Conservation (phyloP, 768 basidiomycete genomes). For the Lenzites betulinus region DNA sequence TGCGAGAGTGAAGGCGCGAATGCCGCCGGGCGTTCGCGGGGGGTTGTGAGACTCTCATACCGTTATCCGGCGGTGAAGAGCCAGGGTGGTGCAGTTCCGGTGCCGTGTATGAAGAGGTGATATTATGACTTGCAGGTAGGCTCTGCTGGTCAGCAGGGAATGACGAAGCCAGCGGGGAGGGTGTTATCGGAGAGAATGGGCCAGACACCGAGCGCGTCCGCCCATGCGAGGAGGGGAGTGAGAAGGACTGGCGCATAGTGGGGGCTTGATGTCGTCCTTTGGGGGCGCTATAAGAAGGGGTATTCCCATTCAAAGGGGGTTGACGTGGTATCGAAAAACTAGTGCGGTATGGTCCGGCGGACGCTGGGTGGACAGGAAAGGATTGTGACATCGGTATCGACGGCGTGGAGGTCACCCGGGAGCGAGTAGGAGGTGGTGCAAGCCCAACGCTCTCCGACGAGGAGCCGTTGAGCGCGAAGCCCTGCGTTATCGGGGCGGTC, state of each 20-base stretch:
- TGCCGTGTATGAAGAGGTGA: conserved; percentile 21
- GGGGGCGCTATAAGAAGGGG: neutral
- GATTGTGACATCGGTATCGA: conserved; percentile 27
- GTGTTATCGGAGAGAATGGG: conserved; percentile 49
- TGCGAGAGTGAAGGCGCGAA: conserved; percentile 82
- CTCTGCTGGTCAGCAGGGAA: conserved; percentile 35
- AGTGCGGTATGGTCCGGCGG: conserved; percentile 34
- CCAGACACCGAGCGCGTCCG: conserved; percentile 54
- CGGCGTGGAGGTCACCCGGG: conserved; percentile 30
- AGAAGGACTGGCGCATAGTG: conserved; percentile 33
- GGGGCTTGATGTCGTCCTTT: conserved; percentile 27
- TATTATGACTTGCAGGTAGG: conserved; percentile 10
- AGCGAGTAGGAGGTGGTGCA: conserved; percentile 7
- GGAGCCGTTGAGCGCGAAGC: conserved; percentile 16
- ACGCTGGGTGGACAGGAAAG: conserved; percentile 26
- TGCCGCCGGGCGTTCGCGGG: conserved; percentile 47
- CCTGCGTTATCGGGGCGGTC: conserved; percentile 12
- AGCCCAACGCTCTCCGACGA: neutral
- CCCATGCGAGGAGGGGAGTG: conserved; percentile 38
- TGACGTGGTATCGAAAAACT: conserved; percentile 27
- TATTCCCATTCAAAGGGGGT: conserved; percentile 16
- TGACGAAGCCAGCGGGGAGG: conserved; percentile 51
- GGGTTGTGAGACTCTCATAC: conserved; percentile 22
- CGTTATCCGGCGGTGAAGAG: conserved; percentile 13
- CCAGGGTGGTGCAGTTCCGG: conserved; percentile 18